A percentile compares a stretch with the other conserved stretches of the same genome.
phyloP scores from a whole-genome alignment of 805 yeast genomes.

The Torulaspora gathmanii region DNA sequence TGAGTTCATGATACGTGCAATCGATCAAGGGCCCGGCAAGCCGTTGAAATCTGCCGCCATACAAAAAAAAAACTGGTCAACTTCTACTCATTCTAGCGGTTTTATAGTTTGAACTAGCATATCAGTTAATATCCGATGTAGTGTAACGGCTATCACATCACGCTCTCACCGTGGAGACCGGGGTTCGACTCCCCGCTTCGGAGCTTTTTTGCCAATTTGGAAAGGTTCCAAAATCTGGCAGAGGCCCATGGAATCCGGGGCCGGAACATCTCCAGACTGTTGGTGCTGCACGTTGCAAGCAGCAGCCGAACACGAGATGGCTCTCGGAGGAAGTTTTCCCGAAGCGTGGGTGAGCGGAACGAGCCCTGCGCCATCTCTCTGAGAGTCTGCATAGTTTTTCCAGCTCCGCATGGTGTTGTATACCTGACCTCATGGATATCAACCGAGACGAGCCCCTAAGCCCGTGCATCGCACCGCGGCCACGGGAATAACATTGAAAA shows the following conservation, averaged over 20 bases:
- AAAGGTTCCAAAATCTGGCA: too few relatives aligned
- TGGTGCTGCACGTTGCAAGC: neutral
- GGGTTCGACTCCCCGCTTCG: conserved; percentile 40
- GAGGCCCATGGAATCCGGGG: neutral
- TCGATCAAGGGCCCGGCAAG: too few relatives aligned
- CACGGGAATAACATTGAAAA: neutral
- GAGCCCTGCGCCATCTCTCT: neutral
- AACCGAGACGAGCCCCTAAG: neutral
- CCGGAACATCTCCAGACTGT: conserved; percentile 3
- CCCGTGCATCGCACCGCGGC: conserved; percentile 3
- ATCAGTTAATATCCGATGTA: conserved; percentile 29
- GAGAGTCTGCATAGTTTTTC: neutral
- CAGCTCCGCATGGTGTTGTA: neutral
- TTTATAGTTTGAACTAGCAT: neutral
- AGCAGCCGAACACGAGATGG: neutral
- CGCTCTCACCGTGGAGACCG: conserved; percentile 40
- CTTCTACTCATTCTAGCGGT: too few relatives aligned
- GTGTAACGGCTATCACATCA: conserved; percentile 40
- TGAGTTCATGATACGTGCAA: too few relatives aligned
- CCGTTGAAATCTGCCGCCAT: too few relatives aligned
- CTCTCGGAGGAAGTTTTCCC: neutral
- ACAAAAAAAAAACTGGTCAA: too few relatives aligned
- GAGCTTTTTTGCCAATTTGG: conserved; percentile 11
- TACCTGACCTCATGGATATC: neutral
- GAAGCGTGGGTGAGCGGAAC: neutral